A percentile compares a stretch with the other conserved stretches of the same genome.
Conservation (phyloP, 306 rosid species). For the Lagenaria siceraria region DNA sequence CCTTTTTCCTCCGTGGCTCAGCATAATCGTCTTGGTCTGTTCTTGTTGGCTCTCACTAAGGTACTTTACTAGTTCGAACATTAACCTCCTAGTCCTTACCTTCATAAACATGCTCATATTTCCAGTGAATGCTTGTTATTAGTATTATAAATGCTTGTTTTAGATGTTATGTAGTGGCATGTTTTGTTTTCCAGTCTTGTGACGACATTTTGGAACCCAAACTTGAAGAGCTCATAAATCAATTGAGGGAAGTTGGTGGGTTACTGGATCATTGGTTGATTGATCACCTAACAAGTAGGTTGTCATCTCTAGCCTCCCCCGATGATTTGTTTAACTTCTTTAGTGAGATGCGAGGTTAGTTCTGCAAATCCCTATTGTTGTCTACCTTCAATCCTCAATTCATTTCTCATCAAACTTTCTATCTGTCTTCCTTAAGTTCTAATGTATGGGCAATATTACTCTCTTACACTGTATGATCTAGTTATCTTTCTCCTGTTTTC, state of each 20-base stretch:
- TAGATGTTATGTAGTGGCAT: neutral
- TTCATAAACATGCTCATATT: neutral
- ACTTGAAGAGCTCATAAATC: constrained; percentile 61
- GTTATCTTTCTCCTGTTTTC: neutral
- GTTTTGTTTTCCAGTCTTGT: constrained; percentile 40
- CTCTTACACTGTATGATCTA: neutral
- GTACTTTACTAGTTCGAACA: constrained; percentile 10
- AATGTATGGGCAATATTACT: neutral
- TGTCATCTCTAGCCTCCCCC: constrained; percentile 61
- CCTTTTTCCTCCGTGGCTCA: constrained; percentile 67
- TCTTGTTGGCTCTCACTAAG: constrained; percentile 74
- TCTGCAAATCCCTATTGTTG: neutral
- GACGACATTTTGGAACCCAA: constrained; percentile 85
- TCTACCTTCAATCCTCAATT: neutral
- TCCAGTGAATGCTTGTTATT: neutral
- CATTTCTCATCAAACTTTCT: neutral
- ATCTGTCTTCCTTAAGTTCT: neutral
- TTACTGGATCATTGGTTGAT: constrained; percentile 34
- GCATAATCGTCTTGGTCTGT: constrained; percentile 73
- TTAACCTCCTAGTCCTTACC: neutral
- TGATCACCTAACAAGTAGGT: constrained; percentile 50
- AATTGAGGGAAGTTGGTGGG: constrained; percentile 57
- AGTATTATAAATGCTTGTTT: neutral
- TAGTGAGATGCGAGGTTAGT: constrained; percentile 65
- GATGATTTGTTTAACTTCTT: constrained; percentile 88